These are phyloP conservation scores for Kwoniella sp. DNA, from an alignment of 768 basidiomycete species.

Conservation along the genomic window DNA sequence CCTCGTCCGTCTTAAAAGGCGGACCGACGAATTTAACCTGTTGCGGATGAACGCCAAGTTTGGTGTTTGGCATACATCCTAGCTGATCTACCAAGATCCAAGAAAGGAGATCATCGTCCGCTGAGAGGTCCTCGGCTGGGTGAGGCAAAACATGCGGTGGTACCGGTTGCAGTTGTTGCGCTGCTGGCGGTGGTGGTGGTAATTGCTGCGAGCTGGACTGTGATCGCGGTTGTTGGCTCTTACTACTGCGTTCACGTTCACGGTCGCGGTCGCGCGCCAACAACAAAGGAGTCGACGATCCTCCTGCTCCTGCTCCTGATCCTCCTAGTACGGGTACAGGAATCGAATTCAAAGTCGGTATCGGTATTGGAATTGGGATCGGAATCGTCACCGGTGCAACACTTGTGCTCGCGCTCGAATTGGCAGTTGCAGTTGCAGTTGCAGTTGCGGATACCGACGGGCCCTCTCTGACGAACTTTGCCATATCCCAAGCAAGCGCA, in stretches of 20 bases:
- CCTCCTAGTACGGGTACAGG: too few species aligned
- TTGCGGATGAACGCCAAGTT: slow-evolving; percentile 53
- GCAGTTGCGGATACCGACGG: neutral
- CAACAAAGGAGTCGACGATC: neutral
- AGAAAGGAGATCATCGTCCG: slow-evolving; percentile 53
- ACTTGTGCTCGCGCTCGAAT: neutral
- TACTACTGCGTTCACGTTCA: neutral
- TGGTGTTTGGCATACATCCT: slow-evolving; percentile 46
- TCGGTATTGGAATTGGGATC: neutral
- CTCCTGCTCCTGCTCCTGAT: neutral
- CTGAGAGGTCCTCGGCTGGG: slow-evolving; percentile 49
- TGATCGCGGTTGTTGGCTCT: neutral
- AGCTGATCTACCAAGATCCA: slow-evolving; percentile 54
- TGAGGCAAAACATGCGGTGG: slow-evolving; percentile 30
- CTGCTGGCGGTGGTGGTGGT: neutral
- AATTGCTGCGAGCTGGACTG: neutral
- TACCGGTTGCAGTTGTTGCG: neutral
- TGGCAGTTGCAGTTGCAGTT: neutral
- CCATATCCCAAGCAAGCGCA: neutral
- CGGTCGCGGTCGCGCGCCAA: neutral
- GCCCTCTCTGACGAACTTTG: neutral
- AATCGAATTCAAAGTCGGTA: neutral
- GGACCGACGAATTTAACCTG: slow-evolving; percentile 51
- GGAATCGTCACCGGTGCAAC: too few species aligned
- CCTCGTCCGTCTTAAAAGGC: slow-evolving; percentile 47